Evolutionary conservation across 129 eudicot genomes (phyloP).

Genomic region (Escallonia rubra): DNA sequence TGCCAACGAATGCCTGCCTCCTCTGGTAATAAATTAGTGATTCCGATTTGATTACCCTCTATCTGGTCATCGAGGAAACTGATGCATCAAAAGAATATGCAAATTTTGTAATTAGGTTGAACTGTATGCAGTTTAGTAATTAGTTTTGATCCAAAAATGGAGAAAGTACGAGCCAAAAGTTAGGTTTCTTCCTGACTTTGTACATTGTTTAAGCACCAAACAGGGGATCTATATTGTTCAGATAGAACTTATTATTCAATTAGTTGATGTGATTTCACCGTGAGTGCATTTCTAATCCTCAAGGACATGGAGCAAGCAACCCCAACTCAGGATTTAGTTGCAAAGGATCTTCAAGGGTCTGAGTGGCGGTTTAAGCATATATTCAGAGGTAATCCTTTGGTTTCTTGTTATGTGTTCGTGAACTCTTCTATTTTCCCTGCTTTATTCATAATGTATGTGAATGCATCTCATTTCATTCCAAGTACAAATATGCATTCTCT

Average conservation of each 20-base stretch:
- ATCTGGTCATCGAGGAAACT: background rate
- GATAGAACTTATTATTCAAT: background rate
- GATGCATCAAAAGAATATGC: background rate
- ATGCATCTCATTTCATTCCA: no score
- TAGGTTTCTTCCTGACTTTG: no score
- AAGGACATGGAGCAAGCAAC: constrained; percentile 55
- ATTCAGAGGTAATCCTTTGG: constrained; percentile 39
- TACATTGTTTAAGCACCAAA: no score
- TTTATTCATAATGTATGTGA: no score
- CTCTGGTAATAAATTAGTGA: constrained; percentile 28
- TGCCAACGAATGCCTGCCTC: constrained; percentile 71
- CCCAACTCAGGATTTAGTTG: constrained; percentile 70
- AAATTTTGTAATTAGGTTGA: no score
- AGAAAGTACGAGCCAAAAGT: background rate
- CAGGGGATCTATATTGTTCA: no score
- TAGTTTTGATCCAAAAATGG: background rate
- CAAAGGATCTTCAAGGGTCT: constrained; percentile 61
- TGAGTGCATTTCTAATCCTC: background rate
- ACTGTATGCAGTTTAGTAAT: background rate
- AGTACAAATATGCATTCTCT: no score
- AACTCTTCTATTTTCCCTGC: no score
- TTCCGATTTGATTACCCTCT: background rate
- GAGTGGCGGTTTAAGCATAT: constrained; percentile 73
- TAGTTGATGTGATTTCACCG: background rate
- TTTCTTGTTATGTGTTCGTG: no score